phyloP scores from a whole-genome alignment of 768 basidiomycete genomes.

The Phlebiopsis flavidoalba region DNA sequence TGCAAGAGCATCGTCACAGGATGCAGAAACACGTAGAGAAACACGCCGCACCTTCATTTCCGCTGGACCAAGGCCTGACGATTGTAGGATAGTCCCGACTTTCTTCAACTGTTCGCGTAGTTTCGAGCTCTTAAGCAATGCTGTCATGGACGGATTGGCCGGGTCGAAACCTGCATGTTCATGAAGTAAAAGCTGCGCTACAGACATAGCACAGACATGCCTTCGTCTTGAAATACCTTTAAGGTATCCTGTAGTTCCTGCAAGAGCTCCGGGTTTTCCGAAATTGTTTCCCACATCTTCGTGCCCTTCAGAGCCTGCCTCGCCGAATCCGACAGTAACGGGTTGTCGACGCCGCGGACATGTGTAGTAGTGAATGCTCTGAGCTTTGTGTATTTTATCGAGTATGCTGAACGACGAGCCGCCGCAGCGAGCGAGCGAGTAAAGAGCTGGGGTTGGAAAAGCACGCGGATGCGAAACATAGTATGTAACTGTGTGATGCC shows the following conservation, averaged over 20 bases:
- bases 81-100: not conserved
- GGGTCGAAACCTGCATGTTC: conserved; percentile 5
- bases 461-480: not conserved
- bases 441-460: not conserved
- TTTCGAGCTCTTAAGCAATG: conserved; percentile 9
- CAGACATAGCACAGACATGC: conserved; percentile 5
- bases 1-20: not conserved
- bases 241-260: conserved; percentile 5
- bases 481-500: not conserved
- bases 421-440: not conserved
- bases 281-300: conserved; percentile 6
- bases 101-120: conserved; percentile 8
- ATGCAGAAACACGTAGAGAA: not conserved
- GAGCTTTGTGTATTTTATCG: not conserved
- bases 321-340: not conserved
- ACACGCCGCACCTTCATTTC: conserved; percentile 5
- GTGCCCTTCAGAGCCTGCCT: not conserved
- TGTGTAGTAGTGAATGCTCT: not conserved
- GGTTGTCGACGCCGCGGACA: not conserved
- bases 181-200: not conserved
- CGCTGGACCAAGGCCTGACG: conserved; percentile 5
- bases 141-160: conserved; percentile 9
- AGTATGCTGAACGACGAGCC: not conserved
- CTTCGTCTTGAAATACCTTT: conserved; percentile 14
- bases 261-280: conserved; percentile 9